Conservation (phyloP, 2,329 filamentous ascomycete genomes). For the Penicillium thymicola region DNA sequence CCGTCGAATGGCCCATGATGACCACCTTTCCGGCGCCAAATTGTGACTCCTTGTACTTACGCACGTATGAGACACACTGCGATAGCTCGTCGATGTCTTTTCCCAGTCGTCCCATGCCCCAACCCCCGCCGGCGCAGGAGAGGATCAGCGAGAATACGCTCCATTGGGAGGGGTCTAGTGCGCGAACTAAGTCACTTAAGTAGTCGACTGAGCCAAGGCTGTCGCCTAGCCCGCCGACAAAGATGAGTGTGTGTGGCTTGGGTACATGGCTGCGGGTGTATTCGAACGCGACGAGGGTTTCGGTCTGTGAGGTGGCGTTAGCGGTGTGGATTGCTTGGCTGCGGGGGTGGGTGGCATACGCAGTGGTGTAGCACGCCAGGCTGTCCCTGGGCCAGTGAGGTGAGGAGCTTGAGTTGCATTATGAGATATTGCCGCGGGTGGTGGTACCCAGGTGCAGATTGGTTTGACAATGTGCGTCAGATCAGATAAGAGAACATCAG, state of each 20-base stretch:
- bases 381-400: slow-evolving; percentile 17
- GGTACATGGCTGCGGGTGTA: slow-evolving; percentile 26
- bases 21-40: slow-evolving; percentile 51
- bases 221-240: slow-evolving; percentile 57
- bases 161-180: slow-evolving; percentile 50
- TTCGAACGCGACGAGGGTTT: slow-evolving; percentile 39
- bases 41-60: slow-evolving; percentile 29
- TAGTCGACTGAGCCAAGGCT: slow-evolving; percentile 54
- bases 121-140: slow-evolving; percentile 52
- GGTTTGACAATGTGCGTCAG: slow-evolving; percentile 10
- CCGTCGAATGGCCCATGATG: slow-evolving; percentile 66
- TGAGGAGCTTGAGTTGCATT: slow-evolving; percentile 21
- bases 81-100: slow-evolving; percentile 54
- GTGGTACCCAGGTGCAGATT: neutral
- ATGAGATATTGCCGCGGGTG: neutral
- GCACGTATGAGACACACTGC: slow-evolving; percentile 50
- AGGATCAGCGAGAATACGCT: slow-evolving; percentile 50
- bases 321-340: neutral
- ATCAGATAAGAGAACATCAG: slow-evolving; percentile 25
- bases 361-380: slow-evolving; percentile 24
- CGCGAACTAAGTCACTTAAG: slow-evolving; percentile 45
- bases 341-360: slow-evolving; percentile 5
- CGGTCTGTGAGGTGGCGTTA: slow-evolving; percentile 25
- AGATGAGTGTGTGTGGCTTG: slow-evolving; percentile 51
- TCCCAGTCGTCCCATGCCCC: slow-evolving; percentile 51